A percentile compares a stretch with the other conserved stretches of the same genome.
Conservation (phyloP, 331 rosid genomes). For the Quercus phellos region DNA sequence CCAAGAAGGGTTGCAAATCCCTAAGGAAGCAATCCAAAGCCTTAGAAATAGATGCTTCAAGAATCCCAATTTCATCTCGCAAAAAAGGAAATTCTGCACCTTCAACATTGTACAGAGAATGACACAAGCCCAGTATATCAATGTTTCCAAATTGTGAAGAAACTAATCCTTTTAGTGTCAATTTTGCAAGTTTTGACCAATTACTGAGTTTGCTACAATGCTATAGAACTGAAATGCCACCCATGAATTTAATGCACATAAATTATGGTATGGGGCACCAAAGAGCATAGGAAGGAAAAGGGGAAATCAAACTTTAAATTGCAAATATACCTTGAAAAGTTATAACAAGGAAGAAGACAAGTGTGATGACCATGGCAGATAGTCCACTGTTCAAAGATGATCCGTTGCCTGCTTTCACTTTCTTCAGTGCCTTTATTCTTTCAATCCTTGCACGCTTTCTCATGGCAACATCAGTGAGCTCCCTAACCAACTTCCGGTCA, state of each 20-base stretch:
- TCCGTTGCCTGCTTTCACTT: constrained; percentile 43
- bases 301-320: constrained; percentile 5
- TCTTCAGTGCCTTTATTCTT: constrained; percentile 49
- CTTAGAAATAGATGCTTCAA: background rate
- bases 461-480: constrained; percentile 55
- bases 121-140: background rate
- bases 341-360: constrained; percentile 48
- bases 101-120: background rate
- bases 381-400: constrained; percentile 36
- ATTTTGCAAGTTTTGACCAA: background rate
- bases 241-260: background rate
- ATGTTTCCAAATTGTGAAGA: background rate
- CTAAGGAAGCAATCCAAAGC: background rate
- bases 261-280: background rate
- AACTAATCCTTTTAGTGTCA: background rate
- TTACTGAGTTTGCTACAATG: background rate
- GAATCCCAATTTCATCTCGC: background rate
- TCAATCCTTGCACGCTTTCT: constrained; percentile 63
- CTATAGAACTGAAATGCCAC: background rate
- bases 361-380: constrained; percentile 56
- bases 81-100: background rate
- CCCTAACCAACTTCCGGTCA: constrained; percentile 56
- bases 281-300: background rate
- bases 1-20: background rate
- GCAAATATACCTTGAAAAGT: constrained; percentile 49